Percentiles rank a stretch among this genome's conserved stretches.
Conservation (phyloP, 1,139 yeast species). For the Kodamaea plutei region DNA sequence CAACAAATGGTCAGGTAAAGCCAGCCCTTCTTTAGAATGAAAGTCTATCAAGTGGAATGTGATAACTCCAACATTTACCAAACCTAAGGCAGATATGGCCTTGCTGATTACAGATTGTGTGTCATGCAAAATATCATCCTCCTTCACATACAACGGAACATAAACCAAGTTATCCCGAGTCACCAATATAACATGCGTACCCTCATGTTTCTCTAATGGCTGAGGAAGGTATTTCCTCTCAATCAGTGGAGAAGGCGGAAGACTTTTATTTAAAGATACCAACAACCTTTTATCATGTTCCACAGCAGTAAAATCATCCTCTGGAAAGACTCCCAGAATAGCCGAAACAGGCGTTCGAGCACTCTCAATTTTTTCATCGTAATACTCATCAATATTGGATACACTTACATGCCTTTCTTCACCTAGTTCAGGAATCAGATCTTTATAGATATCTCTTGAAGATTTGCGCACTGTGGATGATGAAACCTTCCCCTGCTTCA, state of each 20-base stretch:
- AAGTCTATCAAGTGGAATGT: constrained; percentile 71
- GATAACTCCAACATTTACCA: constrained; percentile 37
- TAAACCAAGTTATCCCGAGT: constrained; percentile 59
- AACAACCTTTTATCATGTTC: constrained; percentile 3
- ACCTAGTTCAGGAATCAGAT: constrained; percentile 6
- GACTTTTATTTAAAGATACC: constrained; percentile 1
- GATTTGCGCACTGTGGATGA: not conserved
- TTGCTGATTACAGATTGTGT: constrained; percentile 25
- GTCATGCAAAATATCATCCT: constrained; percentile 11
- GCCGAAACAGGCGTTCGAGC: constrained; percentile 4
- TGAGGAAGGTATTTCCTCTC: constrained; percentile 32
- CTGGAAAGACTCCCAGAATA: constrained; percentile 4
- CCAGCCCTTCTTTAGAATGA: constrained; percentile 58
- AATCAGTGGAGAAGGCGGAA: not conserved
- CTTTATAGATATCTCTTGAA: not conserved
- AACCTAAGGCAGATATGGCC: constrained; percentile 36
- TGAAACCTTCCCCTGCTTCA: not conserved
- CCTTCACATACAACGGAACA: constrained; percentile 37
- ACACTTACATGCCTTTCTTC: constrained; percentile 2
- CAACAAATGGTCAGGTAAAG: constrained; percentile 49
- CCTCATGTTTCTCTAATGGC: constrained; percentile 7
- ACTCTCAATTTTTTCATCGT: constrained; percentile 1
- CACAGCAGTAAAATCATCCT: constrained; percentile 1
- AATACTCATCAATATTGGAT: constrained; percentile 1
- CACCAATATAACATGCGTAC: constrained; percentile 34